Evolutionary conservation across 2,329 filamentous ascomycete genomes (phyloP), one percentile per base, ranked within the genome.

Genomic region (Alternaria dauci): DNA sequence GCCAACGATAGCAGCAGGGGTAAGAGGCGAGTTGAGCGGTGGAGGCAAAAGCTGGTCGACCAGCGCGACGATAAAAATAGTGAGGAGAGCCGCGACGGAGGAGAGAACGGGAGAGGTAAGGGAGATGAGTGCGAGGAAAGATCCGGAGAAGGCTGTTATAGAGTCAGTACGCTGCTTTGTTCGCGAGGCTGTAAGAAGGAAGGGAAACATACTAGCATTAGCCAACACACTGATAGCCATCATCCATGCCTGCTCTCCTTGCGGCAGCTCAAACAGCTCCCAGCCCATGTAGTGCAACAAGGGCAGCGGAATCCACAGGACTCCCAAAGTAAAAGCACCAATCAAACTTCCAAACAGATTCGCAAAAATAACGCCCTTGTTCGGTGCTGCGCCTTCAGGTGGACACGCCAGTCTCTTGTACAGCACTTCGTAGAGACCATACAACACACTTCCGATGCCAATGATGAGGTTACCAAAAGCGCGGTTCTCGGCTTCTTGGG

Each of bases 321-420:
- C 91, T 1, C 87, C 80, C 26, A 98, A 80, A 0, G 95, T 99
- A 76, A 98, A 97, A 7, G 84, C 72, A 3, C 95, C 95, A 65
- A 99, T 95, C 75, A 94, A 83, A 66, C 89, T 92, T 55, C 93
- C 95, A 73, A 98, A 95, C 0, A 91, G 90, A 76, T 96, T 98
- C 71, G 95, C 94, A 71, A 99, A 98, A 61, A 98, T 89, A 84
- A 96, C 95, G 70, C 93, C 94, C n/a, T 94, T 88, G n/a, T 87
- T 88, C 0, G 95, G 88, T 43, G 87, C 90, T 55, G 89, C 91
- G 51, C 93, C 94, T 68, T 97, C 94, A 0, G 95, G 95, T 11
- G 95, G 95, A 76, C 95, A 99, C 14, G 94, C 94, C 61, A 89
- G 89, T 61, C 90, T 89, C 84, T 99, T 99, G 82, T 99, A 99